A percentile compares a stretch with the other conserved stretches of the same genome.
Conservation (phyloP, 345 rosid species). For the Angophora floribunda region DNA sequence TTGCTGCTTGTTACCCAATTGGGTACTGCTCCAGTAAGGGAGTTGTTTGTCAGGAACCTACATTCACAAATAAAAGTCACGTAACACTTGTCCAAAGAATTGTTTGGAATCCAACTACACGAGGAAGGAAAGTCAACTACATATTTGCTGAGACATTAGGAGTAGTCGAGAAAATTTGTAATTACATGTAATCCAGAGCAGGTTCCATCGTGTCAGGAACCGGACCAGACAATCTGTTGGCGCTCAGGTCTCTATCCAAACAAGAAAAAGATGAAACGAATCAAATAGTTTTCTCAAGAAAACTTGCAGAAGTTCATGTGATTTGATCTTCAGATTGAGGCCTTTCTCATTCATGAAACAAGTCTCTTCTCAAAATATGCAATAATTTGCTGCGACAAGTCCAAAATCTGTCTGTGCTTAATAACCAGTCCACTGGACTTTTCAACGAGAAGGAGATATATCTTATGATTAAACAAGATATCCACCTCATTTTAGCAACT, state of each 20-base stretch:
- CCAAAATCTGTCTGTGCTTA: not conserved
- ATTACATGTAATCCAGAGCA: constrained; percentile 35
- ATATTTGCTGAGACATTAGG: not conserved
- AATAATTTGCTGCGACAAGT: not conserved
- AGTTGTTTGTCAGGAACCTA: constrained; percentile 71
- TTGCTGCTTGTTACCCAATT: constrained; percentile 24
- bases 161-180: not conserved
- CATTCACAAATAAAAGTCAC: not conserved
- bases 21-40: constrained; percentile 54
- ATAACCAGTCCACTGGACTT: not conserved
- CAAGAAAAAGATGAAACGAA: not conserved
- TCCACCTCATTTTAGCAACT: constrained; percentile 12
- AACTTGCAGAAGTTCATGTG: not conserved
- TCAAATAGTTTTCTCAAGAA: not conserved
- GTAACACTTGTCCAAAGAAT: not conserved
- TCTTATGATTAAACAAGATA: not conserved
- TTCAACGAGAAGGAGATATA: not conserved
- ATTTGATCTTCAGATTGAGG: not conserved
- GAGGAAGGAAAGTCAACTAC: not conserved
- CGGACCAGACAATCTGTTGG: constrained; percentile 49
- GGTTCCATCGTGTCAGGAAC: constrained; percentile 24
- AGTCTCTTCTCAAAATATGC: not conserved
- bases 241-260: constrained; percentile 62
- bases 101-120: not conserved
- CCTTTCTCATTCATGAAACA: not conserved